phyloP scores from a whole-genome alignment of 441 rosid species.

The Rhodomyrtus psidioides region DNA sequence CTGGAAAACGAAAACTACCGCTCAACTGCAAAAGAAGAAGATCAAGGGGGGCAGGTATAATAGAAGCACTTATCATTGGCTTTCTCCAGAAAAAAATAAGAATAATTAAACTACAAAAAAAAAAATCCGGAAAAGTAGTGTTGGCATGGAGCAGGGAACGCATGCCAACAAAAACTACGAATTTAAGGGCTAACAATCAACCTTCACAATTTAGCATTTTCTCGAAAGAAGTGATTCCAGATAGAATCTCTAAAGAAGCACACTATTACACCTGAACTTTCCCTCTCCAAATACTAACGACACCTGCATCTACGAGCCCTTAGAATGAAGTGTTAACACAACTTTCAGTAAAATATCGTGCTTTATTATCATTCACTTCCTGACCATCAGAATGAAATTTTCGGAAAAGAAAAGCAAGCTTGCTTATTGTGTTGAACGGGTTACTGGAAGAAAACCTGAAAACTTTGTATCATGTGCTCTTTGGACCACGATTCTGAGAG shows the following conservation, averaged over 20 bases:
- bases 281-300: neutral
- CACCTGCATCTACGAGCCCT: neutral
- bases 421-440: neutral
- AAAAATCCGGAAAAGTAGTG: neutral
- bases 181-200: neutral
- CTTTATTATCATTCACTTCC: neutral
- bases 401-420: neutral
- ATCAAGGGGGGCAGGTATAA: neutral
- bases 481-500: slow-evolving; percentile 62
- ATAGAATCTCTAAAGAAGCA: neutral
- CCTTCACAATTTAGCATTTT: neutral
- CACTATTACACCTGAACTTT: neutral
- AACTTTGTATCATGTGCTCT: slow-evolving; percentile 61
- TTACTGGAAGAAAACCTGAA: slow-evolving; percentile 36
- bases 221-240: neutral
- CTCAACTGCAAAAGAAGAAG: neutral
- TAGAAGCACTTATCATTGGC: neutral
- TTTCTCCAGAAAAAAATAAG: neutral
- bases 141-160: neutral
- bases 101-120: neutral
- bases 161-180: neutral
- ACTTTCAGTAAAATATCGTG: neutral
- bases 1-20: neutral
- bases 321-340: neutral
- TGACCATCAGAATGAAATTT: neutral